Evolutionary conservation across 2,329 filamentous ascomycete genomes (phyloP), one percentile per base, ranked within the genome.

Genomic region (Ambrosiella beaveri): DNA sequence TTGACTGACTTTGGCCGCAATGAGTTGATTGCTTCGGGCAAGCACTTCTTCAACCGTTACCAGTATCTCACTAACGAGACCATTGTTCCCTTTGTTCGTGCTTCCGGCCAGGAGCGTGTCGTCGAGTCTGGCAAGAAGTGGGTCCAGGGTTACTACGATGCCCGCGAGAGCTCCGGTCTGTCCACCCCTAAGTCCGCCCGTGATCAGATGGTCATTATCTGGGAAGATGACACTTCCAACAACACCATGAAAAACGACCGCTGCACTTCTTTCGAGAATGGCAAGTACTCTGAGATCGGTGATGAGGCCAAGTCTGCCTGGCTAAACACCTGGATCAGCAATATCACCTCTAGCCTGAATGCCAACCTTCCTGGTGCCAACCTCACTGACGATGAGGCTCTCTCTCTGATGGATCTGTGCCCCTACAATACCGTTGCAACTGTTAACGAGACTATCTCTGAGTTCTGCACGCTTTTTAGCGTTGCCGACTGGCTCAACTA

Each of bases 341-440:
- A 79, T 0, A 86, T 95, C 62, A 76, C 77, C n/a, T 68, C 74
- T 1, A 80, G 87, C 7, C 70, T 95, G 45, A 88, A 90, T 66
- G 64, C 71, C 12, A 79, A 84, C 61, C 74, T 96, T 0, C 76
- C 76, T 0, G 85, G 85, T 1, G 82, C 79, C 4, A 80, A 85
- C 61, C 68, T 95, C 47, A 79, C 77, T 2, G 66, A 74, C 11
- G 65, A 71, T 1, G 82, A 91, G 39, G 79, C 82, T 0, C 73
- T 89, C 59, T 78, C 77, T 59, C 67, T 96, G 39, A 95, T 96
- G 88, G 88, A 95, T 64, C 74, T 95, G 61, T 96, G 90, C 65
- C 84, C 90, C 0, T 95, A 88, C 70, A 78, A 85, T 63, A 91
- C 87, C 0, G 81, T 95, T n/a, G 81, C 84, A 7, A 74, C 79